A percentile compares a stretch with the other conserved stretches of the same genome.
phyloP scores from a whole-genome alignment of 495 filamentous ascomycete species.

The Elaphomyces granulatus region DNA sequence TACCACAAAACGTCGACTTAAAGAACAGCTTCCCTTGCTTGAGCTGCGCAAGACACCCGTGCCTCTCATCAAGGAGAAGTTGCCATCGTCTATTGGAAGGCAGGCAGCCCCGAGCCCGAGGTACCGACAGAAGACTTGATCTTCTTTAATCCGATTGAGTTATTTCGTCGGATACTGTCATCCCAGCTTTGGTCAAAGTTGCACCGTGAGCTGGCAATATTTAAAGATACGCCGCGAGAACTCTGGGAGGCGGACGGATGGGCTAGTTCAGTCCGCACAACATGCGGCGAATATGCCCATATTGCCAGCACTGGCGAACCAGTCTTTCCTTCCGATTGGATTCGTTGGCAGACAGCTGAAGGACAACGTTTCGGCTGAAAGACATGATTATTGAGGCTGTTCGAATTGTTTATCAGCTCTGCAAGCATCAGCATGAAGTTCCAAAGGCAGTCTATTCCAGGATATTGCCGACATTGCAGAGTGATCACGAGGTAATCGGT shows the following conservation, averaged over 20 bases:
- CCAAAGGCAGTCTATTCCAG: no score
- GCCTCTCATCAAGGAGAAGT: background rate
- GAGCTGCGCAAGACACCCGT: background rate
- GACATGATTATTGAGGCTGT: no score
- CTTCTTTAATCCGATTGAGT: background rate
- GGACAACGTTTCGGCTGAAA: no score
- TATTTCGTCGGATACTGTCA: background rate
- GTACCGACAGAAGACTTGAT: background rate
- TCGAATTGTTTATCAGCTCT: no score
- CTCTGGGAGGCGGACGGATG: background rate
- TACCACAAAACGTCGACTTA: background rate
- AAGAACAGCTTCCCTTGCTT: background rate
- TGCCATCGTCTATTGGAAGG: background rate
- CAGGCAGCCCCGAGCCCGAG: background rate
- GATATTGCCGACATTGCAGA: no score
- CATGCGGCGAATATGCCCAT: background rate
- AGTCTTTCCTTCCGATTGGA: background rate
- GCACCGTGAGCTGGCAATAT: background rate
- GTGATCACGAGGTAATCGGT: no score
- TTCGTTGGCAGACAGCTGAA: no score
- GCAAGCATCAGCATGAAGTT: no score
- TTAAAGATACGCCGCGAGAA: background rate
- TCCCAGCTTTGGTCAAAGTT: background rate
- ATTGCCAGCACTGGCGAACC: background rate
- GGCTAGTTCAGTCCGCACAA: background rate